Base-by-base conservation (phyloP, 2,329 filamentous ascomycete genomes). In the Fusarium dimerum region DNA sequence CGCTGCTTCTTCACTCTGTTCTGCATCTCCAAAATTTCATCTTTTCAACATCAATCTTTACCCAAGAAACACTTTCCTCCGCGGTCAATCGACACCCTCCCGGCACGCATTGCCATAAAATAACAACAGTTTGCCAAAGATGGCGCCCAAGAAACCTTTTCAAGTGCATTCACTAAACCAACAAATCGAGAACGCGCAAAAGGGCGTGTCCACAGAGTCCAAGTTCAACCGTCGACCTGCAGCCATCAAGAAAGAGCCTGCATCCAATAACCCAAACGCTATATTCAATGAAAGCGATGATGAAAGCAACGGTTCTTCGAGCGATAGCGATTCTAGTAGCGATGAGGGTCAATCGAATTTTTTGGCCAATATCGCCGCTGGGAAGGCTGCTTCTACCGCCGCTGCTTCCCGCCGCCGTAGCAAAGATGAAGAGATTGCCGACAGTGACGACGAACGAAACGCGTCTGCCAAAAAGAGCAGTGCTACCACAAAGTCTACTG, bases 381-480 rank as follows among this genome's bases (percentile, higher is more conserved):
- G 47, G n/a, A 66, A 65, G 45, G 30, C 54, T 48, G 48, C 48
- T 41, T 46, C 39, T 45, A 52, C 42, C 20, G 42, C 15, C 44
- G 54, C 45, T 12, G 43, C 58, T 47, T 40, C 57, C 43, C 57
- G 51, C 36, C 66, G 64, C 48, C 67, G 63, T 52, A 65, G 57
- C 64, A 69, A 70, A 57, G 54, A 68, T 41, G 69, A 72, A 18
- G 73, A 75, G 55, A 74, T 76, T 52, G 72, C 72, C 62, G 73
- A 76, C 51, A 76, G 73, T 60, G 72, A 76, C 59, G 69, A 60
- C 60, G 73, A 75, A 54, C 69, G 69, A 49, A 66, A 65, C 43
- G 56, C 67, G 38, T 55, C 65, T 16, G 56, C 63, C 32, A 68
- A 66, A 34, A 60, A 54, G 32, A 32, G 52, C n/a, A 48, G 41